A percentile compares a stretch with the other conserved stretches of the same genome.
These are phyloP conservation scores for Priceomyces castillae DNA, from an alignment of 805 yeast genomes.

Conservation along the genomic window DNA sequence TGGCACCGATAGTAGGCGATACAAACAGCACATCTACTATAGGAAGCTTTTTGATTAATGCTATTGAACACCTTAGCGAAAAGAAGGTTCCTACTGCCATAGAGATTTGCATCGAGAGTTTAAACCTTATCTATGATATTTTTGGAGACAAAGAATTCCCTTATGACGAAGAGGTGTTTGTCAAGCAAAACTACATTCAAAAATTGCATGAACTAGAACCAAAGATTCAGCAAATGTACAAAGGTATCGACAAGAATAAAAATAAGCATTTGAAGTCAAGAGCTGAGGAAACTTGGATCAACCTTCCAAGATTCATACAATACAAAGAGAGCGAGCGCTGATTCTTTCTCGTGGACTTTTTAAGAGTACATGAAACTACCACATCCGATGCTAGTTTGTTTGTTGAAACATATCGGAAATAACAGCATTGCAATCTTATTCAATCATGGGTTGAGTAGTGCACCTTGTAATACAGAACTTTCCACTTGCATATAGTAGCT, in stretches of 20 bases:
- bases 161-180: constrained; percentile 71
- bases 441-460: too few relatives aligned
- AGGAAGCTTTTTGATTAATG: constrained; percentile 43
- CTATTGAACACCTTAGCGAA: constrained; percentile 12
- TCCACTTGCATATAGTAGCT: too few relatives aligned
- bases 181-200: constrained; percentile 45
- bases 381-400: too few relatives aligned
- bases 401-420: too few relatives aligned
- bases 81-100: constrained; percentile 24
- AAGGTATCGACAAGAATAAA: constrained; percentile 42
- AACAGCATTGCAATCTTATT: too few relatives aligned
- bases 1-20: constrained; percentile 47
- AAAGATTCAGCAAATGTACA: constrained; percentile 18
- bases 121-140: constrained; percentile 70
- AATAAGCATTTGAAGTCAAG: constrained; percentile 53
- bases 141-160: constrained; percentile 69
- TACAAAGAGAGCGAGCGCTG: constrained; percentile 51
- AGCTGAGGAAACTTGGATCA: constrained; percentile 65
- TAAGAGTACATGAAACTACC: too few relatives aligned
- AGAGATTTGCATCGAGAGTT: constrained; percentile 54
- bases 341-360: neutral
- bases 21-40: constrained; percentile 43
- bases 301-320: constrained; percentile 70
- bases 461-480: too few relatives aligned
- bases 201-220: constrained; percentile 24